Evolutionary conservation across 106 monocot species (phyloP).

Genomic region (Xerophyta viscosa): DNA sequence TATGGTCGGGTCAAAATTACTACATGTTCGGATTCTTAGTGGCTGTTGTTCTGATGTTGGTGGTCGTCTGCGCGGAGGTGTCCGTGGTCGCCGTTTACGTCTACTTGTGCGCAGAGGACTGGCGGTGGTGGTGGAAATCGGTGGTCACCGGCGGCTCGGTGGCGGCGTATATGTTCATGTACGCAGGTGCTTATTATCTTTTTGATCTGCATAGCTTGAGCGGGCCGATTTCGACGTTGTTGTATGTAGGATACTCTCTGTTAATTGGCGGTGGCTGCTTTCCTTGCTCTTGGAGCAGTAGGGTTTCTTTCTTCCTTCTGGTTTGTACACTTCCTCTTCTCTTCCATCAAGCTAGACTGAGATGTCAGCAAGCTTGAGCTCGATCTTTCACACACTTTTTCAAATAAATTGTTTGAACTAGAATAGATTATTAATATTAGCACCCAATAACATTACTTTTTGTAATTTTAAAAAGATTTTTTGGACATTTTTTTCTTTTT

Average conservation of each 20-base stretch:
- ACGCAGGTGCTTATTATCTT: not conserved
- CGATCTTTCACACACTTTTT: no score
- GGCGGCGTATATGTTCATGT: not conserved
- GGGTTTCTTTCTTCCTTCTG: slow-evolving; percentile 2
- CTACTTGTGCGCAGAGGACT: not conserved
- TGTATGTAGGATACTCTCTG: slow-evolving; percentile 1
- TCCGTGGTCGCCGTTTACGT: not conserved
- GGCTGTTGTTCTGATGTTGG: not conserved
- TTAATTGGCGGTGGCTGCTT: not conserved
- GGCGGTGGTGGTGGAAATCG: slow-evolving; percentile 2
- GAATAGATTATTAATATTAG: no score
- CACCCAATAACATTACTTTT: no score
- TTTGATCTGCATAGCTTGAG: slow-evolving; percentile 6
- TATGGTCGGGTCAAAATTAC: not conserved
- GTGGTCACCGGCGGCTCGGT: not conserved
- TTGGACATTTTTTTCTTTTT: no score
- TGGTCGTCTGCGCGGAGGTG: slow-evolving; percentile 2
- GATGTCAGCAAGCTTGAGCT: no score
- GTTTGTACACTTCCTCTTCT: slow-evolving; percentile 3
- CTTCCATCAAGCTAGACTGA: slow-evolving; percentile 4
- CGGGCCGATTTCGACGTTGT: not conserved
- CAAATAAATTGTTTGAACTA: no score
- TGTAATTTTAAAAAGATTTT: no score
- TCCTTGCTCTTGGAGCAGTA: slow-evolving; percentile 1
- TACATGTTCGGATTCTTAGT: slow-evolving; percentile 1